Evolutionary conservation across 2,329 filamentous ascomycete species (phyloP).

Genomic region (Aspergillus sp.): DNA sequence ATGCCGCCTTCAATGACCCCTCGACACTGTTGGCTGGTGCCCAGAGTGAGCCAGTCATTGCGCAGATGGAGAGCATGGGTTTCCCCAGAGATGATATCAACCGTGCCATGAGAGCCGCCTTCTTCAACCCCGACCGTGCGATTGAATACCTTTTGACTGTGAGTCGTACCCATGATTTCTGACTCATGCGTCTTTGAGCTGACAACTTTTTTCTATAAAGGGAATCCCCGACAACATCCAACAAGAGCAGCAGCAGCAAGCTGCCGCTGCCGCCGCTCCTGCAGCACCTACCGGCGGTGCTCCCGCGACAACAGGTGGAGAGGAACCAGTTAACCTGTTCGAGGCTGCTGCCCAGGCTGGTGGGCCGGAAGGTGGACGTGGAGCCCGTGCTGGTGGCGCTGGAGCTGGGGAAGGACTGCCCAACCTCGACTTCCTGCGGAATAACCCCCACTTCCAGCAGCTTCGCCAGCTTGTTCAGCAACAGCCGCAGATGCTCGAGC

Average conservation of each 20-base stretch:
- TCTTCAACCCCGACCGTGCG: conserved; percentile 93
- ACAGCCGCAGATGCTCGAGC: conserved; percentile 96
- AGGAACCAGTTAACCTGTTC: conserved; percentile 79
- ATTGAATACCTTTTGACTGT: conserved; percentile 93
- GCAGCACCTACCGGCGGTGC: conserved; percentile 35
- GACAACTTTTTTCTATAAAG: conserved; percentile 40
- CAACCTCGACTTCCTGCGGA: conserved; percentile 87
- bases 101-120: conserved; percentile 90
- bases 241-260: conserved; percentile 63
- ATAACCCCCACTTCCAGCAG: conserved; percentile 97
- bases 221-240: conserved; percentile 85
- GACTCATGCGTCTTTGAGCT: conserved; percentile 2
- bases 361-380: conserved; percentile 34
- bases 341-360: conserved; percentile 81
- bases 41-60: conserved; percentile 74
- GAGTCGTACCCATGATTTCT: conserved; percentile 31
- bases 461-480: conserved; percentile 95
- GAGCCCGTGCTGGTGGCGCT: conserved; percentile 39
- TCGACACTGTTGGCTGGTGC: conserved; percentile 82
- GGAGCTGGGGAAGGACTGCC: conserved; percentile 57
- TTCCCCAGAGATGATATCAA: conserved; percentile 87
- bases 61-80: conserved; percentile 96
- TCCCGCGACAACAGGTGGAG: conserved; percentile 31
- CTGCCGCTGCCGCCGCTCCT: conserved; percentile 42
- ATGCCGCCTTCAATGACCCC: conserved; percentile 58